Conservation (phyloP, 345 rosid species). For the Salix brachista region DNA sequence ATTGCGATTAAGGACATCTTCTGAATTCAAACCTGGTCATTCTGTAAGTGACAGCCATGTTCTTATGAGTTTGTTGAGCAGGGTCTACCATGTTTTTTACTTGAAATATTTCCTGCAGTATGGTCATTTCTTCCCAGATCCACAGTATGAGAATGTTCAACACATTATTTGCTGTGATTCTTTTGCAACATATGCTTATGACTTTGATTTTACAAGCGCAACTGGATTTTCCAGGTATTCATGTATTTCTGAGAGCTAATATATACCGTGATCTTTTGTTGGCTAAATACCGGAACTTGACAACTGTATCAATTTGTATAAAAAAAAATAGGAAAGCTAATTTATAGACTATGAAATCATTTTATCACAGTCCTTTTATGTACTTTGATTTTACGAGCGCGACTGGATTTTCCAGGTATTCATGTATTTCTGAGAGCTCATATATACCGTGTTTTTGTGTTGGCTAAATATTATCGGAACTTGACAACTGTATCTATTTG, state of each 20-base stretch:
- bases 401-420: constrained; percentile 82
- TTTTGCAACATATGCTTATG: constrained; percentile 90
- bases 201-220: constrained; percentile 75
- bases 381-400: constrained; percentile 75
- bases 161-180: constrained; percentile 98
- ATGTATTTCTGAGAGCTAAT: neutral
- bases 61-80: constrained; percentile 3
- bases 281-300: neutral
- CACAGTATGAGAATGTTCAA: constrained; percentile 94
- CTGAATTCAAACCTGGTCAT: constrained; percentile 85
- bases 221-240: constrained; percentile 82
- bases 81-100: constrained; percentile 8
- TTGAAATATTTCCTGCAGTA: constrained; percentile 54
- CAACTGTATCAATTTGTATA: neutral
- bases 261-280: neutral
- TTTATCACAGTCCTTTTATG: neutral
- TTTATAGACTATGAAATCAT: neutral
- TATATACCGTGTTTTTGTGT: neutral
- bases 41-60: constrained; percentile 50
- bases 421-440: neutral
- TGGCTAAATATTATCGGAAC: neutral
- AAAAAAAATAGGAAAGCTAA: neutral
- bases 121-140: constrained; percentile 98
- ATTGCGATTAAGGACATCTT: constrained; percentile 85
- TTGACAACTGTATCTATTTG: neutral